Percentiles rank a stretch among this genome's conserved stretches.
phyloP scores from a whole-genome alignment of 106 monocot species.

The Phalaenopsis aphrodite region DNA sequence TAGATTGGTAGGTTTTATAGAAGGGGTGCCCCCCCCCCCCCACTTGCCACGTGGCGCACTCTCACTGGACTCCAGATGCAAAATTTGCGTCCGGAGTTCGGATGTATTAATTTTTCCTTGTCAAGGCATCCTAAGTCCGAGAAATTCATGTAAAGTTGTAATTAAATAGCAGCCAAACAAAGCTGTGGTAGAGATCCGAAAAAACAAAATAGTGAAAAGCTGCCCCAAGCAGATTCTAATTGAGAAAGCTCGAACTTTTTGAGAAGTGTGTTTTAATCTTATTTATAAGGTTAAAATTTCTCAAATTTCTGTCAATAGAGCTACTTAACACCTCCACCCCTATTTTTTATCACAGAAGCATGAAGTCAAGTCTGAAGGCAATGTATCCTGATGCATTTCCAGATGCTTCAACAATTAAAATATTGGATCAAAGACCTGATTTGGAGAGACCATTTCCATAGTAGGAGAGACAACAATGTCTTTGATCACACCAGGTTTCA shows the following conservation, averaged over 20 bases:
- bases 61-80: too few relatives aligned
- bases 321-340: background rate
- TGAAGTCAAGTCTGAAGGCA: constrained; percentile 60
- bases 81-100: too few relatives aligned
- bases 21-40: too few relatives aligned
- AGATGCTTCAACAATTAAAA: constrained; percentile 25
- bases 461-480: background rate
- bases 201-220: too few relatives aligned
- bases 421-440: constrained; percentile 72
- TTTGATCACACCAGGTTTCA: too few relatives aligned
- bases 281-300: background rate
- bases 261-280: background rate
- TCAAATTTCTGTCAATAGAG: background rate
- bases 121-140: too few relatives aligned
- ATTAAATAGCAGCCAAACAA: too few relatives aligned
- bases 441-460: constrained; percentile 54
- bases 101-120: too few relatives aligned
- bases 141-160: too few relatives aligned
- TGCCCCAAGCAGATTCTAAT: background rate
- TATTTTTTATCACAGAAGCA: constrained; percentile 38
- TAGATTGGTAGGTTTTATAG: too few relatives aligned
- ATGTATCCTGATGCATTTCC: constrained; percentile 95
- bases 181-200: too few relatives aligned
- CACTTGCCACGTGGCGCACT: too few relatives aligned
- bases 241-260: background rate